Evolutionary conservation across 345 rosid species (phyloP).

Genomic region (Dipteronia dyeriana): DNA sequence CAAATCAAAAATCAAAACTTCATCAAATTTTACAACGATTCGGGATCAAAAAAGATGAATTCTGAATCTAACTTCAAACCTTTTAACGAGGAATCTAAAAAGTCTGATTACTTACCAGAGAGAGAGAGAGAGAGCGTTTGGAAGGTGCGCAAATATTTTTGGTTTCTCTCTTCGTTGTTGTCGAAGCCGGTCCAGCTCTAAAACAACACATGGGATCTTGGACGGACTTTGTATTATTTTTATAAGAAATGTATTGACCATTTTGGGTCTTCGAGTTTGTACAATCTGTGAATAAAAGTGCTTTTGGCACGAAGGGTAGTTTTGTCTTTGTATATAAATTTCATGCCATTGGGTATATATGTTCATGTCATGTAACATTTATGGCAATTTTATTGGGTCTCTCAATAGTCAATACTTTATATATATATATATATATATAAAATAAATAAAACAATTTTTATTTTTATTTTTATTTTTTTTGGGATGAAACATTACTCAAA

Average conservation of each 20-base stretch:
- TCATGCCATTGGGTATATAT: too few relatives aligned
- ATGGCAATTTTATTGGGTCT: too few relatives aligned
- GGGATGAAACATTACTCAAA: too few relatives aligned
- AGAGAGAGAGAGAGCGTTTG: neutral
- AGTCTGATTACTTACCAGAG: neutral
- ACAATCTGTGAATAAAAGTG: neutral
- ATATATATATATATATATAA: too few relatives aligned
- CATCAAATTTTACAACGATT: neutral
- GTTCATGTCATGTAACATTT: too few relatives aligned
- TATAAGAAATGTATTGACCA: neutral
- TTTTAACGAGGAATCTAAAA: neutral
- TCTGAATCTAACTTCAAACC: constrained; percentile 2
- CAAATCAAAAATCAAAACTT: neutral
- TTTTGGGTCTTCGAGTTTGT: neutral
- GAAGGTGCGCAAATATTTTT: neutral
- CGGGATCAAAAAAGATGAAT: constrained; percentile 7
- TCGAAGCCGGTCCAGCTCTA: neutral
- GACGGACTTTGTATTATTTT: neutral
- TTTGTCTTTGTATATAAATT: too few relatives aligned
- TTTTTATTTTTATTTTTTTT: too few relatives aligned
- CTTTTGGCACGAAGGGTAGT: neutral
- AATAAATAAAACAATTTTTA: too few relatives aligned
- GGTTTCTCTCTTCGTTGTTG: neutral
- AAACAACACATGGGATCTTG: neutral
- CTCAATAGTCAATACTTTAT: too few relatives aligned